Evolutionary conservation across 306 rosid species (phyloP).

Genomic region (Malus sylvestris): DNA sequence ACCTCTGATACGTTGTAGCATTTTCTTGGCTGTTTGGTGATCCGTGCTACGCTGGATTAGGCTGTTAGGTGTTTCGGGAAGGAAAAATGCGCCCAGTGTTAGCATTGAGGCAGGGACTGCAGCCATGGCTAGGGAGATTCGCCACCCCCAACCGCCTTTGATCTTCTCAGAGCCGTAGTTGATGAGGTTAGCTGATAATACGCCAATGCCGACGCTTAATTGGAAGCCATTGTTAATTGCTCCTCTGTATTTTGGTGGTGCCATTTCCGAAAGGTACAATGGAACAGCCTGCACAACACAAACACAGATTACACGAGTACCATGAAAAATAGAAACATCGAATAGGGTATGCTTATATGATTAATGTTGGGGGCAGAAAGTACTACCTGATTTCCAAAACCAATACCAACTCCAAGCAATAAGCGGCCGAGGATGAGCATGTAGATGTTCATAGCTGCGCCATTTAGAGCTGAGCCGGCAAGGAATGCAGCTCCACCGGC

Average conservation of each 20-base stretch:
- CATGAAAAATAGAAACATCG: not conserved
- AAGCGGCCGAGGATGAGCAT: slow-evolving; percentile 67
- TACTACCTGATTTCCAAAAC: slow-evolving; percentile 69
- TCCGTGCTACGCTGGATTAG: slow-evolving; percentile 43
- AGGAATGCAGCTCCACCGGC: slow-evolving; percentile 56
- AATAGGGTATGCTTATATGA: not conserved
- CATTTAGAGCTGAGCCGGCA: slow-evolving; percentile 55
- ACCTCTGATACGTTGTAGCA: slow-evolving; percentile 53
- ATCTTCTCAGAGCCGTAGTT: slow-evolving; percentile 66
- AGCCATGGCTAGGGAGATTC: slow-evolving; percentile 65
- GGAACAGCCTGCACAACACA: slow-evolving; percentile 56
- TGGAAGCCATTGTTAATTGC: slow-evolving; percentile 80
- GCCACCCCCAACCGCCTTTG: slow-evolving; percentile 63
- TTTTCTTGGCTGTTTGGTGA: slow-evolving; percentile 38
- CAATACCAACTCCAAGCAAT: slow-evolving; percentile 75
- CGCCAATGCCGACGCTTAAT: slow-evolving; percentile 60
- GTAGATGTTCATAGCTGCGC: slow-evolving; percentile 52
- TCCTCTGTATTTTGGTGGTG: slow-evolving; percentile 59
- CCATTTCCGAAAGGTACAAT: slow-evolving; percentile 77
- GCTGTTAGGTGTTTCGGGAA: slow-evolving; percentile 84
- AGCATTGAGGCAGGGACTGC: slow-evolving; percentile 58
- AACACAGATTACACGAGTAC: not conserved
- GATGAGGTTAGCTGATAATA: slow-evolving; percentile 50
- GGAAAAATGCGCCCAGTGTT: slow-evolving; percentile 64
- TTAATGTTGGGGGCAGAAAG: not conserved